Percentiles rank a stretch among this genome's conserved stretches.
Conservation (phyloP, 305 asterid genomes). For the Andrographis paniculata region DNA sequence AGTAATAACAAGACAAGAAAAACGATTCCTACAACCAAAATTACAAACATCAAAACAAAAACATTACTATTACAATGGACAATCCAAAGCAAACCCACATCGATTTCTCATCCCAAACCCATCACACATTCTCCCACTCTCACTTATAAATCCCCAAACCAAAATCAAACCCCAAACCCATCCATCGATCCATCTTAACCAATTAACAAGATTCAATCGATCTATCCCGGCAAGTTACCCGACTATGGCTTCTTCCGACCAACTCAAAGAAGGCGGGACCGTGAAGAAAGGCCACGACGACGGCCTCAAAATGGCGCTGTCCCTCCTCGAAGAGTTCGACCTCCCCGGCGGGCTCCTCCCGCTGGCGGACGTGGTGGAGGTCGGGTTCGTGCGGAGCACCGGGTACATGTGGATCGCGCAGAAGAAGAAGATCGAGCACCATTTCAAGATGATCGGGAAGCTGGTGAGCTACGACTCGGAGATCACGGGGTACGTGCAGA, state of each 20-base stretch:
- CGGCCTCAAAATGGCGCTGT: background rate
- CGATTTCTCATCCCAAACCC: no score
- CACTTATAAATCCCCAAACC: no score
- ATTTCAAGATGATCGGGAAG: conserved; percentile 53
- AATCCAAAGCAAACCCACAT: no score
- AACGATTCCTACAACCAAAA: no score
- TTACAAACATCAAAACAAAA: no score
- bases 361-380: conserved; percentile 52
- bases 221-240: background rate
- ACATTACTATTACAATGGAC: no score
- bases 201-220: no score
- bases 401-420: conserved; percentile 73
- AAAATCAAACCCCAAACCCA: no score
- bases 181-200: no score
- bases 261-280: background rate
- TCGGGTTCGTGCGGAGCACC: conserved; percentile 49
- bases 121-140: no score
- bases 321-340: conserved; percentile 54
- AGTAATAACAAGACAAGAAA: no score
- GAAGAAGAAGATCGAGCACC: conserved; percentile 48
- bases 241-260: conserved; percentile 2
- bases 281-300: conserved; percentile 6
- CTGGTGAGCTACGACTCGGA: conserved; percentile 45
- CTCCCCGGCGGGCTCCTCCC: conserved; percentile 70
- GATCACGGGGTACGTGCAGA: conserved; percentile 43